Conservation (phyloP, 257 asterid genomes). For the Cordia subcordata region DNA sequence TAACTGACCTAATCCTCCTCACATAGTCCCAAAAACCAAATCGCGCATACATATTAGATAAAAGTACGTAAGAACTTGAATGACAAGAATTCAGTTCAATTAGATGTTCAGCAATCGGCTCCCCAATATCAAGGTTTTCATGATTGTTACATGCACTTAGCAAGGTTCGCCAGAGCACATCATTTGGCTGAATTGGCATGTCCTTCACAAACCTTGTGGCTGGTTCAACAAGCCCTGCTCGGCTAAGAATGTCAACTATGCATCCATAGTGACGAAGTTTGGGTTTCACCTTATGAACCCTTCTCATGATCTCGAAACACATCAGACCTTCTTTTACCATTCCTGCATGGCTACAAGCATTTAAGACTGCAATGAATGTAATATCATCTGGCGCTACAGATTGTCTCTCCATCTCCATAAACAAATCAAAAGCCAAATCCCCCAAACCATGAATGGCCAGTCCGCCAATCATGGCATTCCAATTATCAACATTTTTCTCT, state of each 20-base stretch:
- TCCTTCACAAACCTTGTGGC: constrained; percentile 55
- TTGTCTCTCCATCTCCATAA: constrained; percentile 62
- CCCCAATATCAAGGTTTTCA: constrained; percentile 46
- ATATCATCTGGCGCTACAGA: constrained; percentile 60
- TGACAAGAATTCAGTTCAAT: constrained; percentile 35
- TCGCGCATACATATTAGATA: constrained; percentile 72
- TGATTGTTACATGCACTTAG: constrained; percentile 61
- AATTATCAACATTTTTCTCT: constrained; percentile 56
- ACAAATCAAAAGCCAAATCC: constrained; percentile 56
- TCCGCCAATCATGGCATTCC: constrained; percentile 90
- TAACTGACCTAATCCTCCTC: constrained; percentile 43
- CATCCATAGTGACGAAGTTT: constrained; percentile 82
- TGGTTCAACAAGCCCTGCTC: constrained; percentile 60
- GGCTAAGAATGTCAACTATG: constrained; percentile 72
- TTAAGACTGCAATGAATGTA: constrained; percentile 61
- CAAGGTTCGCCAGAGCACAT: constrained; percentile 63
- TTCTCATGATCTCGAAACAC: constrained; percentile 73
- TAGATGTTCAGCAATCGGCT: constrained; percentile 48
- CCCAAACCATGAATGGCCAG: constrained; percentile 78
- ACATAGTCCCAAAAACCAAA: constrained; percentile 69
- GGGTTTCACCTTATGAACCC: constrained; percentile 50
- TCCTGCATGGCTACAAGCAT: constrained; percentile 87
- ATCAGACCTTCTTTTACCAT: constrained; percentile 77
- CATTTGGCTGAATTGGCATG: constrained; percentile 76
- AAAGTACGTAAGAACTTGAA: constrained; percentile 65